Evolutionary conservation across 1,284 basidiomycete species (phyloP).

Genomic region (Malassezia restricta): DNA sequence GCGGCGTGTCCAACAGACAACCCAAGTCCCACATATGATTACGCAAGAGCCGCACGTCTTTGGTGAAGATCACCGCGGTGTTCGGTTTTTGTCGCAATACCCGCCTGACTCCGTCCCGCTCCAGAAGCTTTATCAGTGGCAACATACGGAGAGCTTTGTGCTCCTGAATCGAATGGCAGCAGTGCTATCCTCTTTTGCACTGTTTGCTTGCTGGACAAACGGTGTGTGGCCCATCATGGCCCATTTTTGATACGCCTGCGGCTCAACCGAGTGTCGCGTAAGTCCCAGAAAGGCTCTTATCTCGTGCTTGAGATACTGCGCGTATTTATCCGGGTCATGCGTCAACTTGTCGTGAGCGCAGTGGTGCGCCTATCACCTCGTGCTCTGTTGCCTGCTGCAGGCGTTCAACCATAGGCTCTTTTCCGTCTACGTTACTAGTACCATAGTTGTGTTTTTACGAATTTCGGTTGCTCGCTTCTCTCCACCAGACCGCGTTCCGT

Average conservation of each 20-base stretch:
- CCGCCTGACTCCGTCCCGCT: background rate
- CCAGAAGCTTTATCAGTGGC: slow-evolving; percentile 1
- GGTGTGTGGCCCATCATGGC: slow-evolving; percentile 15
- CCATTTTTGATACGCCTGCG: slow-evolving; percentile 19
- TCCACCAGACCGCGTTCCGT: too few species aligned
- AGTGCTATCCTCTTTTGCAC: slow-evolving; percentile 8
- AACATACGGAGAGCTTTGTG: slow-evolving; percentile 10
- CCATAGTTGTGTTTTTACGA: background rate
- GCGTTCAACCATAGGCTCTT: background rate
- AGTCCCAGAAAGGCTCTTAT: background rate
- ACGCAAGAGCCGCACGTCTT: slow-evolving; percentile 1
- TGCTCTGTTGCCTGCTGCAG: slow-evolving; percentile 13
- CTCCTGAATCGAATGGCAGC: slow-evolving; percentile 13
- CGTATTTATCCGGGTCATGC: background rate
- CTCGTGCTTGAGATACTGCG: slow-evolving; percentile 3
- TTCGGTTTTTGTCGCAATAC: slow-evolving; percentile 2
- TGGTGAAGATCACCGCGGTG: slow-evolving; percentile 3
- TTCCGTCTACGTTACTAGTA: background rate
- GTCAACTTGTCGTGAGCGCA: slow-evolving; percentile 12
- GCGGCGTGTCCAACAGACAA: background rate
- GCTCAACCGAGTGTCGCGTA: slow-evolving; percentile 12
- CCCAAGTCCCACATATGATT: background rate
- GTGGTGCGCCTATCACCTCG: slow-evolving; percentile 7
- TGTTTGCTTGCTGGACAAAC: slow-evolving; percentile 12
- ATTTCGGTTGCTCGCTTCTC: too few species aligned